These are phyloP conservation scores for Leccinellum rugosiceps DNA, from an alignment of 768 basidiomycete genomes.

Conservation along the genomic window DNA sequence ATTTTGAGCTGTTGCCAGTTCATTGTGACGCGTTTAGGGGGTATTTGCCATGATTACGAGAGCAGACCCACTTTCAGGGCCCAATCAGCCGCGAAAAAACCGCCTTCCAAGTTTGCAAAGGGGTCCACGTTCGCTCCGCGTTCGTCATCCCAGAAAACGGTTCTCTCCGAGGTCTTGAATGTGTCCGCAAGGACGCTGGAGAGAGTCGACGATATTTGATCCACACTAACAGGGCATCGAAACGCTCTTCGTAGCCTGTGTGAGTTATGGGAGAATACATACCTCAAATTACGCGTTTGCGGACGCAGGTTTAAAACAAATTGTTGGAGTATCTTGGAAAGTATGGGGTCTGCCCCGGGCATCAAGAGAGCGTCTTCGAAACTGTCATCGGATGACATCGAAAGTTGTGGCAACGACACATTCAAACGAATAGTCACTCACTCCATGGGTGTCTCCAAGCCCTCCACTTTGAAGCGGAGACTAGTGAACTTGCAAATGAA, in stretches of 20 bases:
- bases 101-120: constrained; percentile 59
- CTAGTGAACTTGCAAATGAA: constrained; percentile 83
- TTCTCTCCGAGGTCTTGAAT: constrained; percentile 70
- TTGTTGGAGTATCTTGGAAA: constrained; percentile 68
- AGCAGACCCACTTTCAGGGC: constrained; percentile 65
- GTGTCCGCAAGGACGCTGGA: constrained; percentile 66
- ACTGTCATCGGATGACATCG: constrained; percentile 42
- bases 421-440: constrained; percentile 42
- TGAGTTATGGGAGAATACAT: constrained; percentile 34
- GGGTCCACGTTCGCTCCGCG: constrained; percentile 68
- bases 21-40: constrained; percentile 30
- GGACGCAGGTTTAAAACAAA: constrained; percentile 83
- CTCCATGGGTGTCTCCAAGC: constrained; percentile 81
- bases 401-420: constrained; percentile 30
- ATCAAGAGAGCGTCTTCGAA: constrained; percentile 77
- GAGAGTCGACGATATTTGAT: constrained; percentile 79
- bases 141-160: constrained; percentile 78
- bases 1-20: constrained; percentile 62
- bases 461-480: constrained; percentile 72
- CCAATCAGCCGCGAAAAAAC: constrained; percentile 81
- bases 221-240: constrained; percentile 51
- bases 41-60: constrained; percentile 22
- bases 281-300: constrained; percentile 89
- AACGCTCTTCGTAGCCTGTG: constrained; percentile 24
- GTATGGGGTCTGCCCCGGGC: constrained; percentile 66